phyloP scores from a whole-genome alignment of 192 early-diverging fungal genomes.

The Umbelopsis sp. region DNA sequence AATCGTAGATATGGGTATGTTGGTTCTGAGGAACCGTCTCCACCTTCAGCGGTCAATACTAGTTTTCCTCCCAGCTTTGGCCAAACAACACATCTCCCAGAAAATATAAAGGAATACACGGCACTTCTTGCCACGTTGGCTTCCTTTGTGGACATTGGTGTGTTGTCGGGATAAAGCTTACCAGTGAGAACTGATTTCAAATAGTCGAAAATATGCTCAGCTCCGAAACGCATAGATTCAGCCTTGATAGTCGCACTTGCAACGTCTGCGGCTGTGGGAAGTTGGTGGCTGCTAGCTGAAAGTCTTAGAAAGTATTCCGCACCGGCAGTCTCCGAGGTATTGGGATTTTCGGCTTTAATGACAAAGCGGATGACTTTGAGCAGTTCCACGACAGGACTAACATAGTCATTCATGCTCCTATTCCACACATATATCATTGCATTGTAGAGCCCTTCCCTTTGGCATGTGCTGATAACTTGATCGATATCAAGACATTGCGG shows the following conservation, averaged over 20 bases:
- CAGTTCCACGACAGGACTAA: constrained; percentile 60
- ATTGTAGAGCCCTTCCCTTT: constrained; percentile 55
- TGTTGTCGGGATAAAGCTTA: constrained; percentile 52
- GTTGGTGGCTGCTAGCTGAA: not conserved
- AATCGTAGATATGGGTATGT: constrained; percentile 63
- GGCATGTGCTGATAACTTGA: constrained; percentile 59
- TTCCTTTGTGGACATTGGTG: constrained; percentile 35
- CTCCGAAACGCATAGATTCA: constrained; percentile 33
- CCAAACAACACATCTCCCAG: constrained; percentile 64
- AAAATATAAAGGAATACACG: constrained; percentile 64
- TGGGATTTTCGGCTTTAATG: constrained; percentile 25
- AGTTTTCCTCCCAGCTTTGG: constrained; percentile 55
- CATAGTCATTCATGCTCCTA: constrained; percentile 60
- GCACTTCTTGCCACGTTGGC: constrained; percentile 55
- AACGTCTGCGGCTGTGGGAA: constrained; percentile 3
- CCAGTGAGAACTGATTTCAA: constrained; percentile 54
- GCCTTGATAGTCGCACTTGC: constrained; percentile 12
- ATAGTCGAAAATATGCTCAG: constrained; percentile 57
- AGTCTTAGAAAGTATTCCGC: constrained; percentile 2
- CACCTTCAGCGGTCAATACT: constrained; percentile 55
- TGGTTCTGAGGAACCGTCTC: constrained; percentile 51
- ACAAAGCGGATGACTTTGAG: constrained; percentile 55
- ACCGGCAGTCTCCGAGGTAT: not conserved
- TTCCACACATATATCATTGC: constrained; percentile 67
- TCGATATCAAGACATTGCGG: constrained; percentile 60